Evolutionary conservation across 495 filamentous ascomycete genomes (phyloP).

Genomic region (Aspergillus saccharolyticus): DNA sequence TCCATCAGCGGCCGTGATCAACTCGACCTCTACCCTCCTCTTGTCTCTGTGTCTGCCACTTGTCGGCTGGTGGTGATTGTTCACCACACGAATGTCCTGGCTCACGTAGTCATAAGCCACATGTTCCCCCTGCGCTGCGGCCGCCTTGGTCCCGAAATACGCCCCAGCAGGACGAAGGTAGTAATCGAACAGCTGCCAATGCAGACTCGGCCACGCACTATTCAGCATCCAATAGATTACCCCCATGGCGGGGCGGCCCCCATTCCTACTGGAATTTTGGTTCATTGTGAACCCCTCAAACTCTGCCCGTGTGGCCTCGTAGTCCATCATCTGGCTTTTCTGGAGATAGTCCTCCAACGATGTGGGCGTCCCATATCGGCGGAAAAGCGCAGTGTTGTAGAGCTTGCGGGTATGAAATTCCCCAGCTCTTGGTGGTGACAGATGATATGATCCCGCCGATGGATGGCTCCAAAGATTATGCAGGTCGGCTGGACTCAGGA

Average conservation of each 20-base stretch:
- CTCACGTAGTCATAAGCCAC: constrained; percentile 50
- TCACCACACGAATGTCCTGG: constrained; percentile 49
- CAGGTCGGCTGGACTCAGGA: constrained; percentile 47
- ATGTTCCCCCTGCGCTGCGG: constrained; percentile 47
- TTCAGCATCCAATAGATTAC: constrained; percentile 68
- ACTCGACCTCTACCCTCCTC: constrained; percentile 40
- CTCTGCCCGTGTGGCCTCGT: constrained; percentile 57
- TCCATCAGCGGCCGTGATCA: constrained; percentile 42
- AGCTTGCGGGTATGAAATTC: constrained; percentile 51
- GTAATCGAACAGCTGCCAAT: constrained; percentile 65
- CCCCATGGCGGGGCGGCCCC: constrained; percentile 50
- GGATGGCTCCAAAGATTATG: constrained; percentile 52
- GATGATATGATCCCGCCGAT: constrained; percentile 52
- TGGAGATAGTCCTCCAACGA: constrained; percentile 51
- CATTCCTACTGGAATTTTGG: constrained; percentile 33
- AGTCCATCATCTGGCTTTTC: constrained; percentile 56
- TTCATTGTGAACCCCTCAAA: constrained; percentile 52
- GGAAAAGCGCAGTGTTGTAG: constrained; percentile 51
- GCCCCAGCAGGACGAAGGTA: constrained; percentile 54
- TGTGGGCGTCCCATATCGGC: constrained; percentile 48
- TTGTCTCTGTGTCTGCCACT: no score
- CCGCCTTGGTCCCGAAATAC: constrained; percentile 55
- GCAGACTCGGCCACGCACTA: constrained; percentile 58
- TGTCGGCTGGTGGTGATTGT: constrained; percentile 25
- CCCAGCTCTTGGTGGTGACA: constrained; percentile 48